Conservation (phyloP, 2,329 filamentous ascomycete genomes). For the Stagonosporopsis vannaccii region DNA sequence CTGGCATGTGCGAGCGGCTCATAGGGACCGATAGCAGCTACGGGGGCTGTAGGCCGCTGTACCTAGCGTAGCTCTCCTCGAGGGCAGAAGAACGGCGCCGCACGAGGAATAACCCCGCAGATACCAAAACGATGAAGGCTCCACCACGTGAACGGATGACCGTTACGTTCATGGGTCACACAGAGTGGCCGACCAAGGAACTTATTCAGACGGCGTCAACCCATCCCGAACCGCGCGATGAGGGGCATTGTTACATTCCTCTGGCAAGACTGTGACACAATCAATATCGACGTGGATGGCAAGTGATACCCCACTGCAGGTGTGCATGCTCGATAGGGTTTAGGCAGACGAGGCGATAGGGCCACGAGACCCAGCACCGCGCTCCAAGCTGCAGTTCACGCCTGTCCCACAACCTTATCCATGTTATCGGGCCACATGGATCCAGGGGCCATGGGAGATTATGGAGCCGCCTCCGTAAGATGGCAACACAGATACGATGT, state of each 20-base stretch:
- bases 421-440: constrained; percentile 39
- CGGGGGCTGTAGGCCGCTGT: constrained; percentile 20
- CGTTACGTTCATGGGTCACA: constrained; percentile 11
- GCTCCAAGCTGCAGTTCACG: constrained; percentile 37
- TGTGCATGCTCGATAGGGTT: constrained; percentile 11
- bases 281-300: constrained; percentile 14
- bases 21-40: constrained; percentile 13
- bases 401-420: constrained; percentile 45
- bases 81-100: constrained; percentile 12
- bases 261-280: constrained; percentile 30
- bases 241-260: constrained; percentile 36
- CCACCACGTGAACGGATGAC: constrained; percentile 22
- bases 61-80: constrained; percentile 24
- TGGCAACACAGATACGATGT: constrained; percentile 16
- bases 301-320: constrained; percentile 34
- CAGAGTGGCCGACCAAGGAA: constrained; percentile 4
- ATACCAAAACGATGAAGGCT: constrained; percentile 10
- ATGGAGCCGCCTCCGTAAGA: neutral
- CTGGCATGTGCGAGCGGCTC: constrained; percentile 6
- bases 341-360: constrained; percentile 23
- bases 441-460: constrained; percentile 39
- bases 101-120: constrained; percentile 26
- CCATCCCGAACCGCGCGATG: constrained; percentile 12
- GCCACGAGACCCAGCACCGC: constrained; percentile 22
- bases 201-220: constrained; percentile 16